These are phyloP conservation scores for Serpula lacrymans DNA, from an alignment of 768 basidiomycete species.

Conservation along the genomic window DNA sequence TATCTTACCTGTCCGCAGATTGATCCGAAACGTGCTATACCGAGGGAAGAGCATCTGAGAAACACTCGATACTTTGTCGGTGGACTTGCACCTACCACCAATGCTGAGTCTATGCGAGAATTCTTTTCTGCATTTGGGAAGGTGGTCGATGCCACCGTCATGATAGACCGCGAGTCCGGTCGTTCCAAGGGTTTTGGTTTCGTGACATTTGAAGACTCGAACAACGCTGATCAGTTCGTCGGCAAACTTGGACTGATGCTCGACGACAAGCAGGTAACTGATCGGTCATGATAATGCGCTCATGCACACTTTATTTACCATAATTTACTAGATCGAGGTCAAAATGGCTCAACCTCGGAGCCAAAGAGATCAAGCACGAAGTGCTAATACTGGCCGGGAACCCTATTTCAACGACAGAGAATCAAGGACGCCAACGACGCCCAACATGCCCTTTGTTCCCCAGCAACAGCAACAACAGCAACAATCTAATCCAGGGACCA, in stretches of 20 bases:
- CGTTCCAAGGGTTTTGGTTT: constrained; percentile 85
- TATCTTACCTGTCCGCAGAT: constrained; percentile 44
- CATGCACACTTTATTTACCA: not conserved
- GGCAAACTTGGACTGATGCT: constrained; percentile 63
- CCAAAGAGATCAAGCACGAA: constrained; percentile 54
- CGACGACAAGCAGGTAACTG: constrained; percentile 71
- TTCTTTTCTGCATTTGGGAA: constrained; percentile 75
- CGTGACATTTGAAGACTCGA: constrained; percentile 71
- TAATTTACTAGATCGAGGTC: constrained; percentile 63
- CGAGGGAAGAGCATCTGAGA: constrained; percentile 71
- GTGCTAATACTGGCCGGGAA: constrained; percentile 18
- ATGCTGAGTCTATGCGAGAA: constrained; percentile 64
- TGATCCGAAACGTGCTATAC: constrained; percentile 85
- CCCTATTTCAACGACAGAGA: constrained; percentile 33
- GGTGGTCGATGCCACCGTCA: constrained; percentile 81
- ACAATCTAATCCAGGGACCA: constrained; percentile 34
- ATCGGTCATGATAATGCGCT: not conserved
- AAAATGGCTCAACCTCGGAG: constrained; percentile 75
- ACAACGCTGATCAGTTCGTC: constrained; percentile 62
- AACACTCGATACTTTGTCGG: constrained; percentile 84
- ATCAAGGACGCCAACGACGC: constrained; percentile 31
- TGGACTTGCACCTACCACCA: constrained; percentile 64
- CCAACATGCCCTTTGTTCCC: constrained; percentile 27
- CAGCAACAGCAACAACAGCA: too few relatives aligned
- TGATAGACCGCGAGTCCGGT: constrained; percentile 76